These are phyloP conservation scores for Microstegium vimineum DNA, from an alignment of 176 grass and related monocot genomes.

Conservation along the genomic window DNA sequence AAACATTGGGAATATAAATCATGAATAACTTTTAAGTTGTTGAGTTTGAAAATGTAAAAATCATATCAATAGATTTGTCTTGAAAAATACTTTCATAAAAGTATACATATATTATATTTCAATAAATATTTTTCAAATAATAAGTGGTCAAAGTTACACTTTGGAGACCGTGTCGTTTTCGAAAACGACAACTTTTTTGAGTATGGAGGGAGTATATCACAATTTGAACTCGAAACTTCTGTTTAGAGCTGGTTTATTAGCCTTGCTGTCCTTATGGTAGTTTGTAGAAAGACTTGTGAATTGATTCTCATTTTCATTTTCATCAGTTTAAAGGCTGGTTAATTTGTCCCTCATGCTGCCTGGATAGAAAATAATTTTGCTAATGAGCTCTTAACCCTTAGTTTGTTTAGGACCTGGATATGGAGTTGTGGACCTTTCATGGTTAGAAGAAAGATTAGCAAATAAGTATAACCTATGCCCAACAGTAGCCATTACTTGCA, in stretches of 20 bases:
- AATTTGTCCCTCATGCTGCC: background rate
- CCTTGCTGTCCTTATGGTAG: background rate
- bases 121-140: too few relatives aligned
- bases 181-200: too few relatives aligned
- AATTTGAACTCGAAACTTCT: background rate
- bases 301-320: slow-evolving; percentile 6
- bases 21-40: too few relatives aligned
- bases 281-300: background rate
- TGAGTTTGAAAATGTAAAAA: too few relatives aligned
- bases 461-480: background rate
- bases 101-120: too few relatives aligned
- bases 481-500: background rate
- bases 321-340: background rate
- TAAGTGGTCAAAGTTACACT: too few relatives aligned
- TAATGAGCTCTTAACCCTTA: background rate
- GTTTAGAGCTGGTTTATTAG: slow-evolving; percentile 1
- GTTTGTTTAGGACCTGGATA: background rate
- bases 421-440: background rate
- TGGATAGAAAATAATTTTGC: background rate
- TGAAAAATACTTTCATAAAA: too few relatives aligned
- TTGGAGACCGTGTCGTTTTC: too few relatives aligned
- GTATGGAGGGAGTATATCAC: too few relatives aligned
- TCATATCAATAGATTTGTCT: too few relatives aligned
- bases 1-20: too few relatives aligned
- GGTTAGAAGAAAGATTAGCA: background rate